Evolutionary conservation across 495 filamentous ascomycete species (phyloP).

Genomic region (Podospora australis): DNA sequence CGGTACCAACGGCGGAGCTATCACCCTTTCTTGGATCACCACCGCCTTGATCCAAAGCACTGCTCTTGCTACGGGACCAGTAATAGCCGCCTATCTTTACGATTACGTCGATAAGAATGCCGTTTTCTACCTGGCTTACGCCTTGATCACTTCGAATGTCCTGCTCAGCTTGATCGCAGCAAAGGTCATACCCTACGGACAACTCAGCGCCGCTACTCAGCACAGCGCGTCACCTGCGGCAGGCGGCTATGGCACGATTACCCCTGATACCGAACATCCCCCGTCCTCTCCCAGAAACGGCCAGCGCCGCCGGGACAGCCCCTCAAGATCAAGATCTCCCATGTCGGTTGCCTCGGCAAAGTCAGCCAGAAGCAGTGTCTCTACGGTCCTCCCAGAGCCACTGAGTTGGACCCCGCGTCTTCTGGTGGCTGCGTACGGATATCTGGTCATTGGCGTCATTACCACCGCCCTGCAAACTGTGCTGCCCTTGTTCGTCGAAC

Average conservation of each 20-base stretch:
- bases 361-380: not conserved
- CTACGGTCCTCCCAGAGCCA: not conserved
- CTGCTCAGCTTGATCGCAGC: constrained; percentile 12
- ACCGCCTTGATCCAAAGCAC: constrained; percentile 19
- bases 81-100: constrained; percentile 14
- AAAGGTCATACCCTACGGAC: not conserved
- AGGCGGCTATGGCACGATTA: constrained; percentile 19
- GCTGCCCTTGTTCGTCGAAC: constrained; percentile 19
- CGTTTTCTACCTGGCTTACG: constrained; percentile 23
- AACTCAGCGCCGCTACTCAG: not conserved
- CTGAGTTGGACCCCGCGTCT: constrained; percentile 11
- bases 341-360: not conserved
- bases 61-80: constrained; percentile 19
- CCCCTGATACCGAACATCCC: not conserved
- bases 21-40: constrained; percentile 10
- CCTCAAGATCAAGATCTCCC: constrained; percentile 13
- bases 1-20: not conserved
- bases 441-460: constrained; percentile 19
- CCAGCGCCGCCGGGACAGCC: not conserved
- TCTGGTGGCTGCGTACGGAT: constrained; percentile 19
- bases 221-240: not conserved
- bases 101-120: constrained; percentile 7
- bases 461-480: constrained; percentile 20
- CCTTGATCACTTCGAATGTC: constrained; percentile 9
- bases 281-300: not conserved